Conservation (phyloP, 352 stramenopile genomes). For the Globisporangium nunn region DNA sequence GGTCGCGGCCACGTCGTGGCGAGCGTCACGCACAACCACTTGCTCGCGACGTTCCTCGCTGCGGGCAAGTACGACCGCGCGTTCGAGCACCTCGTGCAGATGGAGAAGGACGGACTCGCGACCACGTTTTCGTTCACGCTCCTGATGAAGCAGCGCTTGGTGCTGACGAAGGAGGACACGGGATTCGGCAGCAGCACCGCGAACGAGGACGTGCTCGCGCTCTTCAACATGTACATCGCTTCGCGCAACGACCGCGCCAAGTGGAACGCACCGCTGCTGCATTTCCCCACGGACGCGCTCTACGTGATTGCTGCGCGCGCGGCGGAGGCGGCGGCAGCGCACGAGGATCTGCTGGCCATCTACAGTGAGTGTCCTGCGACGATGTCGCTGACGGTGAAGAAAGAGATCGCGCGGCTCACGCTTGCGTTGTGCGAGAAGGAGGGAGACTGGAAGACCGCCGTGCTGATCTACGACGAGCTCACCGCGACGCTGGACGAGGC, state of each 20-base stretch:
- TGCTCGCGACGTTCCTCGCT: constrained; percentile 57
- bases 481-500: constrained; percentile 40
- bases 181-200: constrained; percentile 8
- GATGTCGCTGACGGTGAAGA: constrained; percentile 48
- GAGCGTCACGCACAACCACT: constrained; percentile 66
- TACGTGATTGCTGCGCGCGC: constrained; percentile 58
- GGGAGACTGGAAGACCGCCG: constrained; percentile 65
- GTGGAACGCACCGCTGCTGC: constrained; percentile 44
- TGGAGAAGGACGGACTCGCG: constrained; percentile 30
- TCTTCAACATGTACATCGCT: constrained; percentile 60
- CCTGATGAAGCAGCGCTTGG: constrained; percentile 52
- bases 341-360: constrained; percentile 52
- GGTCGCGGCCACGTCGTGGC: constrained; percentile 44
- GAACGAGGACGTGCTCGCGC: constrained; percentile 32
- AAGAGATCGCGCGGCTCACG: constrained; percentile 35
- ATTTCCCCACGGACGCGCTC: constrained; percentile 59
- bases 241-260: constrained; percentile 35
- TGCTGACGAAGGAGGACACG: constrained; percentile 13
- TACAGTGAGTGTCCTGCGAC: constrained; percentile 37
- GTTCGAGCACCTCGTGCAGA: constrained; percentile 35
- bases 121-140: constrained; percentile 72
- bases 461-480: constrained; percentile 74
- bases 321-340: constrained; percentile 34
- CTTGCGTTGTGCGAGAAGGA: constrained; percentile 56
- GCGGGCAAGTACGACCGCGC: constrained; percentile 45